Percentiles rank a stretch among this genome's conserved stretches.
Evolutionary conservation across 164 flowering plant species (phyloP).

Genomic region (Houttuynia cordata): DNA sequence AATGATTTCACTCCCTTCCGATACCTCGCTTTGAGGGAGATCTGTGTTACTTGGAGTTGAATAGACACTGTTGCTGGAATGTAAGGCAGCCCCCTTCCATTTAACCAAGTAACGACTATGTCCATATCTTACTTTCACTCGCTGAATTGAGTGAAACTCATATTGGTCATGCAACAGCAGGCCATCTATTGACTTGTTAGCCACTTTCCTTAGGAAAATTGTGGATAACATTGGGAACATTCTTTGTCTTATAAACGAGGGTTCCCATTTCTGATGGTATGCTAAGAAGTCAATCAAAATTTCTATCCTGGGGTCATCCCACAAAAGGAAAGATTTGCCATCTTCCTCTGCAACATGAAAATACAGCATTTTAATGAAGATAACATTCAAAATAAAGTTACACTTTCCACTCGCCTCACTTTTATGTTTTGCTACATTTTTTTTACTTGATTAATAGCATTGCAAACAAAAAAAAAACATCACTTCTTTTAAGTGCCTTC

Average conservation of each 20-base stretch:
- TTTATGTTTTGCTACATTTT: neutral
- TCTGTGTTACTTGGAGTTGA: conserved; percentile 15
- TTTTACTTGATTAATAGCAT: no score
- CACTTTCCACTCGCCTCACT: neutral
- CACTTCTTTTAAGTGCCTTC: neutral
- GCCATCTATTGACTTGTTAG: conserved; percentile 22
- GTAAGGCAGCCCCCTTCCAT: conserved; percentile 51
- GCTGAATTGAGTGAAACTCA: conserved; percentile 62
- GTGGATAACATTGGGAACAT: conserved; percentile 82
- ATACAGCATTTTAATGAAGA: neutral
- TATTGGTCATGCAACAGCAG: conserved; percentile 51
- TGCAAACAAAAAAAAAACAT: neutral
- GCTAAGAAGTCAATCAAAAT: conserved; percentile 58
- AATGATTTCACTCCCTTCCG: conserved; percentile 23
- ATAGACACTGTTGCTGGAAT: conserved; percentile 3
- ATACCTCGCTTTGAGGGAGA: conserved; percentile 11
- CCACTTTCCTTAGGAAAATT: conserved; percentile 64
- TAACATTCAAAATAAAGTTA: neutral
- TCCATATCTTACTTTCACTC: conserved; percentile 60
- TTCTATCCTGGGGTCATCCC: conserved; percentile 54
- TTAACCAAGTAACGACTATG: conserved; percentile 56
- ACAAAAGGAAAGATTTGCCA: conserved; percentile 33
- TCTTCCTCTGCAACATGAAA: conserved; percentile 22
- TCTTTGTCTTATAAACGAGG: conserved; percentile 62
- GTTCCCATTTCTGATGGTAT: conserved; percentile 67